Conservation (phyloP, 257 asterid species). For the Phtheirospermum japonicum region DNA sequence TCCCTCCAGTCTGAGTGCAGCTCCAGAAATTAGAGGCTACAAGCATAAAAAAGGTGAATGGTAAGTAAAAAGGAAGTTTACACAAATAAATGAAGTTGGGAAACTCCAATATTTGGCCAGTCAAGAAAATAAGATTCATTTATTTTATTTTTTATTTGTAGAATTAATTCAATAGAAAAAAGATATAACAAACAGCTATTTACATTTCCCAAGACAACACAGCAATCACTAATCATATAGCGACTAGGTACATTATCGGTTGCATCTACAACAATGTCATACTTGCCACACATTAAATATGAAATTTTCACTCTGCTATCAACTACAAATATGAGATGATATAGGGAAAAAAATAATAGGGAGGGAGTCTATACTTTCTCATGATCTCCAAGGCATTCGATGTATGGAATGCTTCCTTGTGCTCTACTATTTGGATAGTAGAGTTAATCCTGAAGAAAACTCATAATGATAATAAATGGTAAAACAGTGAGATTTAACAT, state of each 20-base stretch:
- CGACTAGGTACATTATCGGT: conserved; percentile 97
- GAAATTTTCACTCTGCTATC: conserved; percentile 21
- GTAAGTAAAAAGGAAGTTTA: too few species aligned
- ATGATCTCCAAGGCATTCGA: conserved; percentile 53
- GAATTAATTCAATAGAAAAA: conserved; percentile 7
- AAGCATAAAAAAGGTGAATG: too few species aligned
- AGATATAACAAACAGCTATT: conserved; percentile 26
- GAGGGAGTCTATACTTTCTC: conserved; percentile 46
- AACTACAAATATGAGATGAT: conserved; percentile 6
- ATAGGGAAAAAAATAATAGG: background rate
- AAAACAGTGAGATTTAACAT: conserved; percentile 9
- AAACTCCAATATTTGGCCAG: too few species aligned
- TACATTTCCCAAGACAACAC: conserved; percentile 91
- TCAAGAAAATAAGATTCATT: too few species aligned
- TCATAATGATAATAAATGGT: conserved; percentile 1
- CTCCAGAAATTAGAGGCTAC: too few species aligned
- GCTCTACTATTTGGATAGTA: too few species aligned
- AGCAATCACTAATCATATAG: conserved; percentile 94
- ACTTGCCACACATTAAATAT: conserved; percentile 48
- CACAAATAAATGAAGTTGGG: too few species aligned
- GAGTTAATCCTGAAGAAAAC: conserved; percentile 72
- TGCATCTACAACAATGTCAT: conserved; percentile 91
- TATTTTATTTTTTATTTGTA: too few species aligned
- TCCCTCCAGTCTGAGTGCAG: too few species aligned
- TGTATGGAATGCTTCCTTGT: too few species aligned